Base-by-base conservation (phyloP, 2,329 filamentous ascomycete genomes). In the Pezizomycotina sp. region DNA sequence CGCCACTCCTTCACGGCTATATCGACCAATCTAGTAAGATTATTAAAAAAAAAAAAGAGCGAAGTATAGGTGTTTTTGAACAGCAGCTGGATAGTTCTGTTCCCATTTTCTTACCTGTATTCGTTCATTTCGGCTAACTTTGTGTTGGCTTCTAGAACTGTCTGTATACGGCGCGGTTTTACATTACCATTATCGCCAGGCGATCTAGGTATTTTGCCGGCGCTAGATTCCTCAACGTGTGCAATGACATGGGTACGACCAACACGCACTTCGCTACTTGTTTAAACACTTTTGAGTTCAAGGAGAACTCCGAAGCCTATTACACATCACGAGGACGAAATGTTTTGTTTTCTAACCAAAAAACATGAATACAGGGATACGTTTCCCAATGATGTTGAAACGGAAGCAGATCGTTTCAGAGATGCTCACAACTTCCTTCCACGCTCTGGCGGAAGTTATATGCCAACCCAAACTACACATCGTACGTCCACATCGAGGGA, bases 311-410 rank as follows among this genome's bases (percentile, higher is more conserved):
- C 49, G 19, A 9, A 4, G 20, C 6, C 3, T 28, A 64, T 54
- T n/a, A n/a, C n/a, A n/a, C n/a, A n/a, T n/a, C n/a, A n/a, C n/a
- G n/a, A n/a, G n/a, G n/a, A n/a, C n/a, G n/a, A n/a, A n/a, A n/a
- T n/a, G n/a, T n/a, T n/a, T n/a, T n/a, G n/a, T n/a, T n/a, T n/a
- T n/a, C n/a, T n/a, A n/a, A n/a, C n/a, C n/a, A n/a, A n/a, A n/a
- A n/a, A n/a, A n/a, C n/a, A n/a, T n/a, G n/a, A n/a, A n/a, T n/a
- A n/a, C n/a, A n/a, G n/a, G n/a, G 89, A 9, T 92, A 92, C 55
- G 89, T n/a, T 98, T 36, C 91, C 89, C 34, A 98, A 98, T 53
- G 91, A 98, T 57, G 89, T 98, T 15, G 91, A 98, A 59, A 95
- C 89, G 1, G 89, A 98, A 58, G n/a, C 89, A 98, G 56, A 93